Base-by-base conservation (phyloP, 2,329 filamentous ascomycete genomes). In the Penicillium sumatraense region DNA sequence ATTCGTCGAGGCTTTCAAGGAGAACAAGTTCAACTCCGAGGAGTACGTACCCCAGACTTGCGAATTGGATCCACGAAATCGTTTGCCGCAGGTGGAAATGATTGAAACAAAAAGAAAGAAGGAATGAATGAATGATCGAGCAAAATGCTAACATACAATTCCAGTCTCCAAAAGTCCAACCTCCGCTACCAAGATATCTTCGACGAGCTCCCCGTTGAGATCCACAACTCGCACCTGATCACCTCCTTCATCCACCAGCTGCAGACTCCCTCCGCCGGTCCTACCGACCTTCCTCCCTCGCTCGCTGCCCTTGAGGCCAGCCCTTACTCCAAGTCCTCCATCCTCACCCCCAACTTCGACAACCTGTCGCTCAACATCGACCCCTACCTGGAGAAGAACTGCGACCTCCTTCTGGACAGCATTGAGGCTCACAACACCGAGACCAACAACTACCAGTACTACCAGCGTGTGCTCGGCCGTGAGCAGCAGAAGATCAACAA, bases 401-500 rank as follows among this genome's bases (percentile, higher is more conserved):
- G 92, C 80, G 93, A 99, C 73, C 86, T 97, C 65, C 86, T 99
- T 54, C 87, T 98, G 60, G 95, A 99, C 72, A 92, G 89, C 81
- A 96, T 99, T 75, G 95, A 99, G 82, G 89, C 89, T 53, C 95
- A 99, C 82, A 95, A 98, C 81, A 96, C 93, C 57, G 95, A 99
- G 79, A 89, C 96, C 75, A 98, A 98, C 86, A 99, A 99, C 85
- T 95, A 96, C 81, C 93, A 97, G 78, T 91, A 89, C 84, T 97
- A 97, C 82, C 92, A 97, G 80, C 87, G 95, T 70, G 92, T 96
- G 72, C 84, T 98, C 54, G 89, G 88, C 51, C 90, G 95, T 67
- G 95, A 99, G 81, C 95, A 99, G 81, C 81, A 89, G 69, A 99
- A 98, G 86, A 97, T 99, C 68, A 88, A 90, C 52, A 89, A 92